Evolutionary conservation across 495 filamentous ascomycete species (phyloP), one percentile per base, ranked within the genome.

Genomic region (Venustampulla echinocandica): DNA sequence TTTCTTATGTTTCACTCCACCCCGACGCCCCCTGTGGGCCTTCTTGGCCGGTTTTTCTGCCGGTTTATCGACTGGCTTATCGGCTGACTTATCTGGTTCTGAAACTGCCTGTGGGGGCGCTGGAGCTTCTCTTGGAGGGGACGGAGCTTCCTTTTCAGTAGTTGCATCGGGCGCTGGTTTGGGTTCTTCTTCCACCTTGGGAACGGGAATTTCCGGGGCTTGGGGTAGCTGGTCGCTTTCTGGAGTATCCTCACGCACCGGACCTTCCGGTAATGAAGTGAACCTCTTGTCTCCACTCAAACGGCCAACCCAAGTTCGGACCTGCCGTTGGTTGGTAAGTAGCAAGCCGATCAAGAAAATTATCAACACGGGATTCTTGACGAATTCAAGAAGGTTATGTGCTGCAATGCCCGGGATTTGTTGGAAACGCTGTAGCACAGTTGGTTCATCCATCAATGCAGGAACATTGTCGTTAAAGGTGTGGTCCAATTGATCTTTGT

Each of bases 1-100:
- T 49, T 87, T 86, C 47, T 77, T 77, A 52, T 87, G 82, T 46
- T 80, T 79, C 36, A 76, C 74, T 10, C 90, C 90, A 30, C 89
- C 92, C 36, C 92, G 77, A 28, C 80, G 77, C 11, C 92, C 92
- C 50, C 92, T 77, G 38, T 83, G 84, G 4, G 46, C 45, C 30
- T 55, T 55, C 18, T 52, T 47, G 13, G 22, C 44, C 1, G 73
- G 73, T 59, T 88, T 92, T 66, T 88, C 61, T 30, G 60, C 65
- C 5, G 62, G 52, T 36, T 70, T 63, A 4, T 67, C 65, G 0
- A 56, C 54, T 0, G 54, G 54, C 17, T 67, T 49, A 15, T 61
- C 61, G 10, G 34, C 21, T 50, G 34, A 10, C 44, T 42, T 18
- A 21, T 21, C 23, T 4, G 14, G 11, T 15, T 23, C 42, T 13